Percentiles rank a stretch among this genome's conserved stretches.
phyloP scores from a whole-genome alignment of 2,329 filamentous ascomycete species.

The Teratosphaeria nubilosa region DNA sequence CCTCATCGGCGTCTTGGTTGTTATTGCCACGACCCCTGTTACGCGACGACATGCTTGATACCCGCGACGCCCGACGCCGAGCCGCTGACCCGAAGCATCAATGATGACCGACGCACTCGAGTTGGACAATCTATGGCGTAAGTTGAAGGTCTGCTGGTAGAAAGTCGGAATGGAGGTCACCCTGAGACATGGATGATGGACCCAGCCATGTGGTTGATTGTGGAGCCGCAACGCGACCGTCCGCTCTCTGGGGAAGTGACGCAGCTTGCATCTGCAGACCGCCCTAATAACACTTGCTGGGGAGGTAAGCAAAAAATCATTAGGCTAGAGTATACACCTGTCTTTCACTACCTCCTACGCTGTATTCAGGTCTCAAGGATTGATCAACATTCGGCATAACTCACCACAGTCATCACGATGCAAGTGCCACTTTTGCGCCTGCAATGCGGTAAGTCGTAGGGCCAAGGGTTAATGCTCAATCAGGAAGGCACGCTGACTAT shows the following conservation, averaged over 20 bases:
- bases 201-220: background rate
- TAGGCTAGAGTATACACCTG: background rate
- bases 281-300: background rate
- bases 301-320: background rate
- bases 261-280: background rate
- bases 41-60: conserved; percentile 34
- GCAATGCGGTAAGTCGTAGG: conserved; percentile 52
- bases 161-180: background rate
- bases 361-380: no score
- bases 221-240: background rate
- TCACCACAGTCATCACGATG: conserved; percentile 35
- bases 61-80: background rate
- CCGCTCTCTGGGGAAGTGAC: background rate
- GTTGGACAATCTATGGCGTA: background rate
- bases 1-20: conserved; percentile 41
- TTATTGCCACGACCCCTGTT: conserved; percentile 35
- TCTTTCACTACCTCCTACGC: no score
- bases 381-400: background rate
- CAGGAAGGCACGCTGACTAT: conserved; percentile 14
- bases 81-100: background rate
- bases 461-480: background rate
- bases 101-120: background rate
- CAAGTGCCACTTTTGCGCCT: conserved; percentile 77
- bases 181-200: background rate
- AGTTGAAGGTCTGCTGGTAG: background rate